Evolutionary conservation across 352 stramenopile genomes (phyloP), one percentile per base, ranked within the genome.

Genomic region (Paralagenidium karlingii): DNA sequence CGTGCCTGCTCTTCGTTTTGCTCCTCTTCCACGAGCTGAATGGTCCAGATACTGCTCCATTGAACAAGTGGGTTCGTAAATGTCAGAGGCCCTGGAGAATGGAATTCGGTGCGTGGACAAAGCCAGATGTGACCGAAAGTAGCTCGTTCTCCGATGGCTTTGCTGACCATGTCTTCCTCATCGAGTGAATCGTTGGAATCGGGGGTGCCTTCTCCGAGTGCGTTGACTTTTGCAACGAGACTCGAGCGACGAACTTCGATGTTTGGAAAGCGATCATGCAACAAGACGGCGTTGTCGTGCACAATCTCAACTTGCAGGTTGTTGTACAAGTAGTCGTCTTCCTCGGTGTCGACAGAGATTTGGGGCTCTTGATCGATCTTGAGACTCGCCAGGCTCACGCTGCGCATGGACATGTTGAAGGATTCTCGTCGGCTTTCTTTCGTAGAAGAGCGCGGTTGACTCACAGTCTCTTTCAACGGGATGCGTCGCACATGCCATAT

Each of bases 231-330:
- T 13, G 18, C 11, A 16, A 12, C 13, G 9, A 9, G 19, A 7
- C 29, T 40, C 3, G 28, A 32, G n/a, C 24, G 8, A 47, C 15
- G 19, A 29, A 47, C 24, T 31, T 24, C 32, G 13, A 47, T 29
- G 21, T 15, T 28, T 16, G 29, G 7, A 15, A 9, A 34, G 0
- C 38, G 28, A 20, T 63, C 43, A 31, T 63, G 60, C 39, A 49
- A 60, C 9, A 63, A 37, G 15, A 54, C 38, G 10, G 19, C 15
- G 6, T 19, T 42, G 25, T 48, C 48, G 24, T 63, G 54, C n/a
- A 49, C 31, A 24, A 63, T 24, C 27, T 57, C 34, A 5, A 51
- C 13, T 6, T 21, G 20, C 8, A n/a, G 18, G 12, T 43, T 47
- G 16, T 51, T 22, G 0, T 10, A 37, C 28, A 63, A 46, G 36